These are phyloP conservation scores for Colletotrichum lupini DNA, from an alignment of 2,329 filamentous ascomycete species.

Conservation along the genomic window DNA sequence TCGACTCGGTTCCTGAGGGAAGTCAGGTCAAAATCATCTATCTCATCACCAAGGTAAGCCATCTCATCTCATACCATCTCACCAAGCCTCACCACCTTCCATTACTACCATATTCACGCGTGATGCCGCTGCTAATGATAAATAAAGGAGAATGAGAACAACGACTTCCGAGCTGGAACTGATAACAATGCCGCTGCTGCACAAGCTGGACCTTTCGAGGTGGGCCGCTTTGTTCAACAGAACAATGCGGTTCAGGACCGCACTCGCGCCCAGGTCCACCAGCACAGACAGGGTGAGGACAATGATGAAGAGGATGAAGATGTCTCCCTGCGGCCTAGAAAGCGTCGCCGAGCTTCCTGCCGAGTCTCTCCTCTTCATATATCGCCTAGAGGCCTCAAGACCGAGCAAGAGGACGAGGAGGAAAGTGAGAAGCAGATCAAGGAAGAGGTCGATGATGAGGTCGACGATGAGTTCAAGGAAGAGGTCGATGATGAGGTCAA, in stretches of 20 bases:
- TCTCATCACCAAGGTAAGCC: not conserved
- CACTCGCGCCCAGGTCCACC: too few relatives aligned
- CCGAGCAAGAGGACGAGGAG: too few relatives aligned
- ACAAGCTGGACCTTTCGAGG: not conserved
- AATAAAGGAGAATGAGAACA: not conserved
- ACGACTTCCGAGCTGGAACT: too few relatives aligned
- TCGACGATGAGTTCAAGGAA: too few relatives aligned
- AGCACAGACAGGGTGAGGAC: not conserved
- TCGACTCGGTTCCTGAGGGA: not conserved
- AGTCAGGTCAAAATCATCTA: not conserved
- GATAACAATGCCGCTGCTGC: too few relatives aligned
- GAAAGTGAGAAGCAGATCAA: too few relatives aligned
- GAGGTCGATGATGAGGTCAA: too few relatives aligned
- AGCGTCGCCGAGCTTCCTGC: not conserved
- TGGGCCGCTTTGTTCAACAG: not conserved
- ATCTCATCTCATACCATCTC: not conserved
- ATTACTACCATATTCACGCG: too few relatives aligned
- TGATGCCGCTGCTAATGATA: not conserved
- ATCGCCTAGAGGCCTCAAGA: too few relatives aligned
- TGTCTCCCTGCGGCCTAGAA: not conserved
- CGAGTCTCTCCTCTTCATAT: too few relatives aligned
- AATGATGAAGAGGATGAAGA: not conserved
- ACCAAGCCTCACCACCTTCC: too few relatives aligned
- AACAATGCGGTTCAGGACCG: not conserved
- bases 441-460: too few relatives aligned